A percentile compares a stretch with the other conserved stretches of the same genome.
phyloP scores from a whole-genome alignment of 768 basidiomycete genomes.

The Mycena latifolia region DNA sequence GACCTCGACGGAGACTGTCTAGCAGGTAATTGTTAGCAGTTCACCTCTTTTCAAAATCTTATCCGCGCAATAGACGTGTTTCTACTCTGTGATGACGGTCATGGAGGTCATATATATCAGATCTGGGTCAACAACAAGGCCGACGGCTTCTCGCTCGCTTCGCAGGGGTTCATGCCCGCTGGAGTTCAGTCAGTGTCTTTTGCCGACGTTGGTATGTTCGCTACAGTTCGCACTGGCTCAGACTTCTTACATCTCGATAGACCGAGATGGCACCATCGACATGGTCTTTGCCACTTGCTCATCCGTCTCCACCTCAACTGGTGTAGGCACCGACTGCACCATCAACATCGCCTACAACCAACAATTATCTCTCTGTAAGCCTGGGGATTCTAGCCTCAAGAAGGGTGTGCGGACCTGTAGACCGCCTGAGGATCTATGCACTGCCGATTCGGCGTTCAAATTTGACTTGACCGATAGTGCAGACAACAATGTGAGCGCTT shows the following conservation, averaged over 20 bases:
- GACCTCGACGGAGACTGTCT: slow-evolving; percentile 97
- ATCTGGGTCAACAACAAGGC: slow-evolving; percentile 93
- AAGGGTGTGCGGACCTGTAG: slow-evolving; percentile 74
- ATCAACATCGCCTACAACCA: slow-evolving; percentile 96
- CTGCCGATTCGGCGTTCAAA: slow-evolving; percentile 81
- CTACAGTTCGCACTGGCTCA: background rate
- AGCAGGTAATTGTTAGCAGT: slow-evolving; percentile 67
- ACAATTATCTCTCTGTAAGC: slow-evolving; percentile 84
- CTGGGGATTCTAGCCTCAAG: slow-evolving; percentile 60
- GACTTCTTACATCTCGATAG: slow-evolving; percentile 49
- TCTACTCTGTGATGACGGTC: slow-evolving; percentile 82
- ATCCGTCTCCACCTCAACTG: slow-evolving; percentile 73
- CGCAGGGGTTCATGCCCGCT: slow-evolving; percentile 75
- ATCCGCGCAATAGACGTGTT: slow-evolving; percentile 75
- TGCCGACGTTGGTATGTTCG: slow-evolving; percentile 84
- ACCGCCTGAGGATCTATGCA: slow-evolving; percentile 84
- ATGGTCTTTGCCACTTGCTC: slow-evolving; percentile 91
- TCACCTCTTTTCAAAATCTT: background rate
- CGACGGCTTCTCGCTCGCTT: slow-evolving; percentile 77
- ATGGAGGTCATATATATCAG: slow-evolving; percentile 77
- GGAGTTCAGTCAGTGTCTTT: slow-evolving; percentile 88
- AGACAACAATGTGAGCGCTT: slow-evolving; percentile 62
- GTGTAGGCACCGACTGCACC: slow-evolving; percentile 80
- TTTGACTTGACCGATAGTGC: slow-evolving; percentile 72
- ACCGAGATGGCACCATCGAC: slow-evolving; percentile 97